Base-by-base conservation (phyloP, 1,284 basidiomycete genomes). In the Sutorius eximius region DNA sequence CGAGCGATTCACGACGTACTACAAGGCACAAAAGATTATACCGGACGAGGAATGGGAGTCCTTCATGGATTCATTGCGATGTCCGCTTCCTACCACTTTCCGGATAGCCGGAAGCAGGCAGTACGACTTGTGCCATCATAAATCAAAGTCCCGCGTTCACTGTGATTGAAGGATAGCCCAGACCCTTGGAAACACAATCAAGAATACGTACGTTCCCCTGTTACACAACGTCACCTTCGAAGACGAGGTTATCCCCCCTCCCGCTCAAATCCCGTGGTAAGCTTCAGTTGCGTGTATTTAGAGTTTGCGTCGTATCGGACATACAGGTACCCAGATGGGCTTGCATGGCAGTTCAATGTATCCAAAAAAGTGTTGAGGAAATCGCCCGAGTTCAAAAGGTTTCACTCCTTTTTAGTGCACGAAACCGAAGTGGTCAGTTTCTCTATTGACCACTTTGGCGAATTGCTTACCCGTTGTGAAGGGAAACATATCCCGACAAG, bases 401-500 rank as follows among this genome's bases (percentile, higher is more conserved):
- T 99, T 66, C 97, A 99, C 70, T 87, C 91, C 4, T 98, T 98
- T 75, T 79, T 99, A 20, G 97, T 99, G 0, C 95, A 94, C 65
- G 97, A 99, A 77, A 98, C 97, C 1, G 96, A 98, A 75, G 93
- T 96, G 30, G 92, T 93, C 60, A 52, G 87, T 77, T 41, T 45
- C 20, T 16, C 10, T 36, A n/a, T 44, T 16, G 20, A 43, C 11
- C 15, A 16, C 27, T 5, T 42, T 3, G 29, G n/a, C 20, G 38
- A 34, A 16, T 18, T 42, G 44, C 51, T 61, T 20, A 59, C 32
- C 12, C 27, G 20, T 34, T 37, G 0, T 18, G 5, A 61, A 93
- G 92, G 96, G 97, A 50, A 98, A 98, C 67, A 83, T 99, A 53
- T 97, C 94, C 11, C 81, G 97, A 22, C 95, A 98, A 75, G 97